These are phyloP conservation scores for Pestalotiopsis sp. DNA, from an alignment of 2,329 filamentous ascomycete species.

Conservation along the genomic window DNA sequence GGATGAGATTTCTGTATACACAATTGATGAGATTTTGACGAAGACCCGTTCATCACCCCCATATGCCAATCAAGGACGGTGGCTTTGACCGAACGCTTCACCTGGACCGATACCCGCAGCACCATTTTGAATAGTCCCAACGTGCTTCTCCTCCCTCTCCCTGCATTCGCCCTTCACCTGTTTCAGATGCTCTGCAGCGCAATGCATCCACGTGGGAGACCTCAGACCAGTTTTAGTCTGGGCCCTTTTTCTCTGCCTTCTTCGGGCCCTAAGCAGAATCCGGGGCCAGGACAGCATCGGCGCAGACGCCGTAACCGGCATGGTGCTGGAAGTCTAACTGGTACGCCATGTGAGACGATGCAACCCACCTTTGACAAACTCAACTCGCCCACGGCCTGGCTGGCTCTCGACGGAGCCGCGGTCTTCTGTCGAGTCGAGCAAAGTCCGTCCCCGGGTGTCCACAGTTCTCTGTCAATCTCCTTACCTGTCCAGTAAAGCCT, in stretches of 20 bases:
- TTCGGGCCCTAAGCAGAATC: neutral
- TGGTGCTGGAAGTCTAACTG: neutral
- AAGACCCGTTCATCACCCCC: neutral
- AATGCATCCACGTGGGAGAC: conserved; percentile 1
- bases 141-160: neutral
- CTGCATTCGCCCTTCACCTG: neutral
- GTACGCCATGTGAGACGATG: neutral
- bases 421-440: neutral
- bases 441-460: neutral
- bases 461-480: neutral
- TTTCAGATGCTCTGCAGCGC: neutral
- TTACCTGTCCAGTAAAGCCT: neutral
- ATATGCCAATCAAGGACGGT: neutral
- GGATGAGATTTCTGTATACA: too few relatives aligned
- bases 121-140: neutral
- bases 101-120: neutral
- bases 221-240: neutral
- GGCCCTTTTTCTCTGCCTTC: neutral
- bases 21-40: neutral
- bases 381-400: neutral
- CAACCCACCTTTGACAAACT: neutral
- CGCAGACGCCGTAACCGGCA: conserved; percentile 3
- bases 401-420: neutral
- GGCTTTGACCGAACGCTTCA: neutral
- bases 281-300: neutral